Percentiles rank a stretch among this genome's conserved stretches.
phyloP scores from a whole-genome alignment of 495 filamentous ascomycete genomes.

The Cenococcum geophilum region DNA sequence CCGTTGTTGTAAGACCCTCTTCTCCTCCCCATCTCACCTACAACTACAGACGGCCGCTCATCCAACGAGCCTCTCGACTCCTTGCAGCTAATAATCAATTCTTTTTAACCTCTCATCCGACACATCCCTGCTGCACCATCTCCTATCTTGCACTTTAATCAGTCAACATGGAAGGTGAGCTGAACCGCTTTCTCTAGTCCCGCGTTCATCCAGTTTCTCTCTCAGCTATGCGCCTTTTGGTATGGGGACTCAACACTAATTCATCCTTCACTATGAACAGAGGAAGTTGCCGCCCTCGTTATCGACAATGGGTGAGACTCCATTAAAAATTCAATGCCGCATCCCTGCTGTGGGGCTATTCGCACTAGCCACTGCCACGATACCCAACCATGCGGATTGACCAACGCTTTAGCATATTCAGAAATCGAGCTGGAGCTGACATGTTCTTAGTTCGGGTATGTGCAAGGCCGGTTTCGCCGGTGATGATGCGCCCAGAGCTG shows the following conservation, averaged over 20 bases:
- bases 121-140: conserved; percentile 30
- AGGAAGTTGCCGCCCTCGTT: conserved; percentile 99
- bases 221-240: conserved; percentile 5
- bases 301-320: conserved; percentile 99
- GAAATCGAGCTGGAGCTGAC: conserved; percentile 27
- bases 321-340: conserved; percentile 19
- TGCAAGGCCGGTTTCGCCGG: conserved; percentile 99
- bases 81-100: conserved; percentile 20
- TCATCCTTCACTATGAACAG: conserved; percentile 49
- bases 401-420: conserved; percentile 6
- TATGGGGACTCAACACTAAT: conserved; percentile 32
- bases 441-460: conserved; percentile 84
- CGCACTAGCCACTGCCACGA: conserved; percentile 27
- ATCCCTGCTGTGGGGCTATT: conserved; percentile 25
- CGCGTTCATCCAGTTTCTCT: conserved; percentile 3
- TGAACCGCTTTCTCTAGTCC: conserved; percentile 24
- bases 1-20: conserved; percentile 23
- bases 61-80: not conserved
- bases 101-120: conserved; percentile 20
- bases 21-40: not conserved
- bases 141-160: conserved; percentile 37
- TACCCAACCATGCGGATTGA: conserved; percentile 10
- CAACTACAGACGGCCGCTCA: not conserved
- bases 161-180: conserved; percentile 76
- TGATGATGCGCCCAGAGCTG: conserved; percentile 99